Evolutionary conservation across 2,329 filamentous ascomycete species (phyloP).

Genomic region (Chaetomiaceae sp.): DNA sequence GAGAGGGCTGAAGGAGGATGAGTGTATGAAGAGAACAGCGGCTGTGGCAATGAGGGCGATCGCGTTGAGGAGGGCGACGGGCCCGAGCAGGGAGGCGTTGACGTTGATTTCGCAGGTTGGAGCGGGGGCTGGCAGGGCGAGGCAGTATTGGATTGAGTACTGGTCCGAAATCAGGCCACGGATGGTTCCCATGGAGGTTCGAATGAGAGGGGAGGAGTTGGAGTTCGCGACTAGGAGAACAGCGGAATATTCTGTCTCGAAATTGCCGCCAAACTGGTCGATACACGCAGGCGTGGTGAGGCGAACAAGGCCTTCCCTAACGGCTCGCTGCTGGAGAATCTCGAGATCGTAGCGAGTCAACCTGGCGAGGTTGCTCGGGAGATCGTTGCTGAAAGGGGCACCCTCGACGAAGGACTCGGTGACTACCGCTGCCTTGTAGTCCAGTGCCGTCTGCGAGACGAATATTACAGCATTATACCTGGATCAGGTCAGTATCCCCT

Average conservation of each 20-base stretch:
- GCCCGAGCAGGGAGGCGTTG: slow-evolving; percentile 41
- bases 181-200: slow-evolving; percentile 26
- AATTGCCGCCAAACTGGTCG: slow-evolving; percentile 31
- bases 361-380: slow-evolving; percentile 33
- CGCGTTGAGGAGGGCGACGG: slow-evolving; percentile 41
- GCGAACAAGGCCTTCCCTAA: slow-evolving; percentile 29
- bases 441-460: slow-evolving; percentile 35
- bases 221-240: slow-evolving; percentile 34
- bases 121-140: slow-evolving; percentile 26
- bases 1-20: slow-evolving; percentile 39
- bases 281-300: slow-evolving; percentile 33
- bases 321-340: slow-evolving; percentile 34
- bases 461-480: slow-evolving; percentile 50
- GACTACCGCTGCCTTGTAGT: slow-evolving; percentile 35
- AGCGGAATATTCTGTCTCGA: slow-evolving; percentile 32
- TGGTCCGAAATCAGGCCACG: slow-evolving; percentile 24
- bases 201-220: slow-evolving; percentile 32
- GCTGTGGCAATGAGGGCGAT: slow-evolving; percentile 34
- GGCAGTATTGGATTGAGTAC: slow-evolving; percentile 32
- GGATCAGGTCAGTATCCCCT: slow-evolving; percentile 22
- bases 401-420: slow-evolving; percentile 35
- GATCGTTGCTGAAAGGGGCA: slow-evolving; percentile 35
- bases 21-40: slow-evolving; percentile 28
- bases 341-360: slow-evolving; percentile 35
- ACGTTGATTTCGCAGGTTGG: slow-evolving; percentile 40